Evolutionary conservation across 2,329 filamentous ascomycete genomes (phyloP), one percentile per base, ranked within the genome.

Genomic region (Ascochyta fabae): DNA sequence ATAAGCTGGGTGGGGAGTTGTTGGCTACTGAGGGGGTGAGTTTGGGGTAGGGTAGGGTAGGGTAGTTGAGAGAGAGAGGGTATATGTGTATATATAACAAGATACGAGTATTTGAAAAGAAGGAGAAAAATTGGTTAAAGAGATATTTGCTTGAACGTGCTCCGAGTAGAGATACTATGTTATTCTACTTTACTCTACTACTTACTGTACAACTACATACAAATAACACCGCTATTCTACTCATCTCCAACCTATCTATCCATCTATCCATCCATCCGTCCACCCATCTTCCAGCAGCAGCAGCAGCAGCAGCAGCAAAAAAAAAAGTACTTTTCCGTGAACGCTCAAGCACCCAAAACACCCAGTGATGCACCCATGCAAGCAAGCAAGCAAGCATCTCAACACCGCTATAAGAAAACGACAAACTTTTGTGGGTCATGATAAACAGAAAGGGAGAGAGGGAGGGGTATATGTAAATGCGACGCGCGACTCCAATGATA

Each of bases 1-100:
- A 71, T 12, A 57, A 62, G 27, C 34, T 73, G 1, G 69, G 70
- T 1, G 69, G 67, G 1, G 73, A 75, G 49, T 44, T 75, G 12
- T 36, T 75, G 41, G 67, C 67, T 29, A 66, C 66, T 1, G 66
- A 72, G 48, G 73, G 73, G 3, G 73, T 74, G 10, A 69, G 66
- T 9, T 58, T 75, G 15, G 72, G 69, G 44, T 75, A 31, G 29
- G 13, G 24, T 26, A 19, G 19, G 19, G 19, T 19, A 19, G 19
- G 19, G 19, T 19, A 19, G 19, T 19, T 19, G 3, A 3, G 19
- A 19, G 19, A 19, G 19, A 19, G 3, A 19, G 19, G 19, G 19
- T 19, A 2, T 19, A 19, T 19, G 19, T 10, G 27, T 29, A 3
- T 12, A 12, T 29, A 29, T 3, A 29, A 29, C 1, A 26, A 26